Base-by-base conservation (phyloP, 2,329 filamentous ascomycete genomes). In the Aurifilum marmelostoma region DNA sequence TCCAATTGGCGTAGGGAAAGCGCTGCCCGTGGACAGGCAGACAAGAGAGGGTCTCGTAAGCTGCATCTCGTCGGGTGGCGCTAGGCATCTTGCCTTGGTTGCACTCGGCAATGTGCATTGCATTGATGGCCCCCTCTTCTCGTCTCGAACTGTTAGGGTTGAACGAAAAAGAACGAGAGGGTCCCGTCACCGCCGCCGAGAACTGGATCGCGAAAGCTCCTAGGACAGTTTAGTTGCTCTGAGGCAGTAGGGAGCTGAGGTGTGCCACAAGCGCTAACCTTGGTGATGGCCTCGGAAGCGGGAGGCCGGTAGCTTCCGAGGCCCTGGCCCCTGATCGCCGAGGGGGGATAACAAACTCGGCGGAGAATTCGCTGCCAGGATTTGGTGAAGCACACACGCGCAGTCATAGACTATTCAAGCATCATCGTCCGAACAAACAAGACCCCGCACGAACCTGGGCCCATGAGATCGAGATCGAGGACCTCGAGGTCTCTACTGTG, bases 1-100 rank as follows among this genome's bases (percentile, higher is more conserved):
- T 3, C 63, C 63, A 65, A 59, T 65, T 50, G 56, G 29, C 27
- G n/a, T 29, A 34, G 21, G 7, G 21, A 18, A n/a, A 43, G n/a
- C 14, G 50, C 39, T 56, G 63, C 63, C 37, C 63, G 63, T 65
- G 63, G 63, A n/a, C 63, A 24, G 14, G 29, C n/a, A 21, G 27
- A 24, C 12, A 9, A 8, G 32, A 34, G 63, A 43, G 52, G 32
- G 58, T 59, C 50, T 65, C 37, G 63, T 24, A 65, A 58, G 24
- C 34, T 59, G 34, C 63, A 39, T 43, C 52, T 63, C 41, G 24
- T 50, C n/a, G 18, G 39, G 24, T 12, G 41, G 60, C 62, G 43
- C 29, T 63, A 52, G 52, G 18, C 37, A n/a, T 41, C 29, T 18
- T 58, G 29, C 56, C 37, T 24, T 41, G 11, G 63, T 39, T 41